Conservation (phyloP, 768 basidiomycete genomes). For the Nevesoporus exiguus region DNA sequence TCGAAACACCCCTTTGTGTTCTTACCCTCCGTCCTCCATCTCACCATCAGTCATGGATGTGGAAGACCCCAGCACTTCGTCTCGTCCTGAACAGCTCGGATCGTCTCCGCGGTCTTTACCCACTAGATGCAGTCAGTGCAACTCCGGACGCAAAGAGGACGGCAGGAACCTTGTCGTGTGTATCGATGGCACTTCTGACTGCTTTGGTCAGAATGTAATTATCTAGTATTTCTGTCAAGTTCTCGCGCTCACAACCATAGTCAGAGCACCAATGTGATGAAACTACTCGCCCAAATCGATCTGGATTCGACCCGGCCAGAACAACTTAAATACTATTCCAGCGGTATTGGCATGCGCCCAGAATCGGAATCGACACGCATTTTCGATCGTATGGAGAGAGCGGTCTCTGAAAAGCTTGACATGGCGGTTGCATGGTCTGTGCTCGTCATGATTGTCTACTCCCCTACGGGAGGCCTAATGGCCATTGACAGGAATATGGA, state of each 20-base stretch:
- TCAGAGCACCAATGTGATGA: constrained; percentile 40
- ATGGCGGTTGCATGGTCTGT: constrained; percentile 38
- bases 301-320: constrained; percentile 11
- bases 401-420: constrained; percentile 29
- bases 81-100: neutral
- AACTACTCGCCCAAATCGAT: constrained; percentile 32
- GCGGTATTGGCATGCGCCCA: constrained; percentile 37
- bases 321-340: constrained; percentile 35
- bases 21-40: neutral
- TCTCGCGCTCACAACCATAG: constrained; percentile 3
- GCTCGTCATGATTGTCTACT: neutral
- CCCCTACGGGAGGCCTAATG: neutral
- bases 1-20: neutral
- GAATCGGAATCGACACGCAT: constrained; percentile 28
- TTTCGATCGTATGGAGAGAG: constrained; percentile 16
- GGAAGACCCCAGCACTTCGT: neutral
- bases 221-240: neutral
- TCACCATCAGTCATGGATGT: neutral
- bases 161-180: constrained; percentile 24
- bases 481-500: constrained; percentile 32
- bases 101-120: neutral
- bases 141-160: constrained; percentile 2
- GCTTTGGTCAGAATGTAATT: constrained; percentile 20
- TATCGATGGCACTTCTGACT: constrained; percentile 25
- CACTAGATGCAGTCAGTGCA: constrained; percentile 15